Evolutionary conservation across 1,284 basidiomycete genomes (phyloP), one percentile per base, ranked within the genome.

Genomic region (Apiotrichum sp.): DNA sequence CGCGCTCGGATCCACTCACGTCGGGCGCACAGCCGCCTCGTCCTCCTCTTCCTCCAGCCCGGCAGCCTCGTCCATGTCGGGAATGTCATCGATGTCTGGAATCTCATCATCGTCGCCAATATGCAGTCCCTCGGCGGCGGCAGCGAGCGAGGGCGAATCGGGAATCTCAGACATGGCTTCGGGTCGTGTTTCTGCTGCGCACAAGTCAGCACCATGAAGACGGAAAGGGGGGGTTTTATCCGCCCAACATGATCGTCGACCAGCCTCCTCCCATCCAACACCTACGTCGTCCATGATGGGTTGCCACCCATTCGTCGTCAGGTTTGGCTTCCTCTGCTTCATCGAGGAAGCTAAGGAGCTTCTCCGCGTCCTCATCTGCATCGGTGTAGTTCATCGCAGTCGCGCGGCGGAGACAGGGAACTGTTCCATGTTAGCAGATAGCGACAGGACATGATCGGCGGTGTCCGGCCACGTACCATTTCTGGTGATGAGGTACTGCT

Each of bases 401-500:
- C 4, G 93, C 93, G 66, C 93, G 84, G 55, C 92, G 84, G 40
- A 96, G 83, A 74, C 92, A 96, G 5, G 93, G 89, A 22, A 97
- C 93, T 82, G 61, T 14, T 14, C 22, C 22, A 22, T 22, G 22
- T 22, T 22, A 22, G 22, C 22, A 22, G 22, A 22, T 22, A 22
- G 22, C 22, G 22, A 22, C 22, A 22, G 22, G 22, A 22, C 22
- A 22, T 22, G 22, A 14, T 16, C n/a, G 14, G 40, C 9, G 46
- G 47, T 43, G 32, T 45, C 36, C 34, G 5, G 29, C 10, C 4
- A 65, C 79, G 50, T 46, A 81, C 81, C 81, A 62, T 92, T 92
- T 39, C 87, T 84, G 46, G 89, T 92, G 68, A 98, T 84, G 54
- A 99, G 85, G 75, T 95, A 99, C 74, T 99, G 95, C 79, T 96